Conservation (phyloP, 768 basidiomycete genomes). For the Lactarius deliciosus region DNA sequence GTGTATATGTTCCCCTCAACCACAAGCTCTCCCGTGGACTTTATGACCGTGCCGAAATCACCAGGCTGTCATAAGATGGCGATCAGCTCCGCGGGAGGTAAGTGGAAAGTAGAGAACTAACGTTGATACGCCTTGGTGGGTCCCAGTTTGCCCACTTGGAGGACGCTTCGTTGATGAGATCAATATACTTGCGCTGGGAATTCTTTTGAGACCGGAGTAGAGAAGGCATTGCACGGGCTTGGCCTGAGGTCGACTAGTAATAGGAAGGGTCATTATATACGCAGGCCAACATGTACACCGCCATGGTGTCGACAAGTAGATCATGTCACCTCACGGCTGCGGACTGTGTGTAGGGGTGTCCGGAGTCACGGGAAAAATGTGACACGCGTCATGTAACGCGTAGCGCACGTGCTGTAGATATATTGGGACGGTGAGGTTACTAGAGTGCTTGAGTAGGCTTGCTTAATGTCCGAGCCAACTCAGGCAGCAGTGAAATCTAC, state of each 20-base stretch:
- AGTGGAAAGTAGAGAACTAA: neutral
- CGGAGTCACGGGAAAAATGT: neutral
- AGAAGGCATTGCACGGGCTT: neutral
- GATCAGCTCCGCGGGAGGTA: neutral
- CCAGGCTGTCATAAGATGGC: conserved; percentile 8
- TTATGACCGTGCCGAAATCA: conserved; percentile 17
- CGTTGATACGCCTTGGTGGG: conserved; percentile 2
- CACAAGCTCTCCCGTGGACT: conserved; percentile 7
- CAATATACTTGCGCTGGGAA: conserved; percentile 20
- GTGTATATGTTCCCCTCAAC: conserved; percentile 22
- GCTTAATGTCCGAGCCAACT: too few relatives aligned
- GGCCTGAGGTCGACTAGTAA: neutral
- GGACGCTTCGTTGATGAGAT: conserved; percentile 13
- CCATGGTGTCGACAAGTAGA: neutral
- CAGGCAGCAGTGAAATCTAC: too few relatives aligned
- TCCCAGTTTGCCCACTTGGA: conserved; percentile 24
- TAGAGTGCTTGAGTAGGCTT: too few relatives aligned
- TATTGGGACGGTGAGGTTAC: too few relatives aligned
- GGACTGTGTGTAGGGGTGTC: neutral
- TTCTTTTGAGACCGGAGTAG: conserved; percentile 1
- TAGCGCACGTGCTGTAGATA: too few relatives aligned
- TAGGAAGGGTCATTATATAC: neutral
- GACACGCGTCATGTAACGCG: neutral
- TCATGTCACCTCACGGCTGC: neutral
- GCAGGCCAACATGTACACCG: neutral